Evolutionary conservation across 371 early-diverging fungal genomes (phyloP).

Genomic region (Mortierella sp.): DNA sequence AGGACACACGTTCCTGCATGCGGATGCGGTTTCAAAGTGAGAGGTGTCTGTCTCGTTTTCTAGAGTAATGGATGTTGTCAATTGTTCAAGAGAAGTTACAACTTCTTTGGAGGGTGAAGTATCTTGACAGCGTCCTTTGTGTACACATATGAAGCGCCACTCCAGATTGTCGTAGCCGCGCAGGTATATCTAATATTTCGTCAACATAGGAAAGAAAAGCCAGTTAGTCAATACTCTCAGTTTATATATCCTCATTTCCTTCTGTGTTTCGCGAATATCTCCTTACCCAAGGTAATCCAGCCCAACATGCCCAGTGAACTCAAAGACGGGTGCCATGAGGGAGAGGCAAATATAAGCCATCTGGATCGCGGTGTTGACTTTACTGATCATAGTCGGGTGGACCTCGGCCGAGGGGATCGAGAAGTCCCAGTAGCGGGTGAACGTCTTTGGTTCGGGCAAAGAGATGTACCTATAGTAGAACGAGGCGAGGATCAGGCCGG

Average conservation of each 20-base stretch:
- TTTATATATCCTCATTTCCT: slow-evolving; percentile 15
- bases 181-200: slow-evolving; percentile 68
- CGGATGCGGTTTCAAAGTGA: neutral
- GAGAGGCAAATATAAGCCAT: slow-evolving; percentile 84
- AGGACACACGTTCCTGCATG: too few species aligned
- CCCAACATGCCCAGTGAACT: slow-evolving; percentile 59
- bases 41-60: neutral
- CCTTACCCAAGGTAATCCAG: slow-evolving; percentile 58
- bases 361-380: slow-evolving; percentile 94
- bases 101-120: slow-evolving; percentile 55
- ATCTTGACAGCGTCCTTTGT: slow-evolving; percentile 84
- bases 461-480: slow-evolving; percentile 92
- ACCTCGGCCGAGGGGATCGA: slow-evolving; percentile 94
- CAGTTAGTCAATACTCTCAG: slow-evolving; percentile 55
- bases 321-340: slow-evolving; percentile 76
- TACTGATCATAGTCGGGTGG: slow-evolving; percentile 88
- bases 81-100: neutral
- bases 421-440: slow-evolving; percentile 88
- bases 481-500: slow-evolving; percentile 81
- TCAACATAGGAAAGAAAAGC: neutral
- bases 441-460: slow-evolving; percentile 91
- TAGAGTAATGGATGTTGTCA: neutral
- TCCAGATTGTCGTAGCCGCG: slow-evolving; percentile 86
- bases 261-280: slow-evolving; percentile 16
- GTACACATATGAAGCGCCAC: slow-evolving; percentile 83